Percentiles rank a stretch among this genome's conserved stretches.
phyloP scores from a whole-genome alignment of 1,139 yeast species.

The Zygosaccharomyces sapae region DNA sequence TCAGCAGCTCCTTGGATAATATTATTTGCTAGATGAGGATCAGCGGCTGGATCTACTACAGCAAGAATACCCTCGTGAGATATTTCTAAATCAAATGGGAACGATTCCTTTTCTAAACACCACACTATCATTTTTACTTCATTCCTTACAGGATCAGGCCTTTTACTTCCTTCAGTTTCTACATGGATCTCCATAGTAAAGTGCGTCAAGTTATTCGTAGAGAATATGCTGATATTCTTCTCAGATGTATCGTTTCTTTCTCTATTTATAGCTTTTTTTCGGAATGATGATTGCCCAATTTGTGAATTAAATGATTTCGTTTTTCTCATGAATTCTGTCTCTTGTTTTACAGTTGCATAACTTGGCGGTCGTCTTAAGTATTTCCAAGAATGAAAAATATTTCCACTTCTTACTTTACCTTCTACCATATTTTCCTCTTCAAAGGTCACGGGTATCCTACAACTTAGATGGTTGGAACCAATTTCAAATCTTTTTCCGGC shows the following conservation, averaged over 20 bases:
- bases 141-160: constrained; percentile 68
- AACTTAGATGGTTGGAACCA: constrained; percentile 28
- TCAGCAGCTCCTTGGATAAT: constrained; percentile 19
- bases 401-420: background rate
- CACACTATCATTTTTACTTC: constrained; percentile 59
- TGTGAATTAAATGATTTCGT: constrained; percentile 43
- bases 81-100: constrained; percentile 34
- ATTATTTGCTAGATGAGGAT: constrained; percentile 5
- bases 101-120: constrained; percentile 49
- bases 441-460: constrained; percentile 29
- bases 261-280: constrained; percentile 34
- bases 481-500: constrained; percentile 59
- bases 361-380: constrained; percentile 43
- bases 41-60: constrained; percentile 6
- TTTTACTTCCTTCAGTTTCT: constrained; percentile 44
- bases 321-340: constrained; percentile 24
- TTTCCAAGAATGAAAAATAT: constrained; percentile 35
- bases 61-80: constrained; percentile 39
- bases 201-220: constrained; percentile 48
- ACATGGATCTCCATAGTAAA: constrained; percentile 67
- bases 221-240: constrained; percentile 39
- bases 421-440: constrained; percentile 19
- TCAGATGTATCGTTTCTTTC: constrained; percentile 22
- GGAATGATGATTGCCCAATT: constrained; percentile 46
- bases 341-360: constrained; percentile 33